Evolutionary conservation across 331 rosid genomes (phyloP), one percentile per base, ranked within the genome.

Genomic region (Phaseolus coccineus): DNA sequence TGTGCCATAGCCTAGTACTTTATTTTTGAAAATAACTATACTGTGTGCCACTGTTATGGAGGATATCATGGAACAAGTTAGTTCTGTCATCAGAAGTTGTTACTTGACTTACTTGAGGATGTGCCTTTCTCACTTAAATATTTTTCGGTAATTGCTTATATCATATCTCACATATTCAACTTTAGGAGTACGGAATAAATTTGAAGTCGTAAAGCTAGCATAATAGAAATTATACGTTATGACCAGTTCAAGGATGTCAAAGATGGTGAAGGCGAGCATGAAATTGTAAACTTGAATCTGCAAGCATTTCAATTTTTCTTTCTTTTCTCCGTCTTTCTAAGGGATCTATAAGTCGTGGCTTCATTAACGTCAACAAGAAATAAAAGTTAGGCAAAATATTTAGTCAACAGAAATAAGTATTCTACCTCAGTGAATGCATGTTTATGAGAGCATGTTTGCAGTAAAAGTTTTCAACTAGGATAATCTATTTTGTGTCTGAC

Each of bases 401-500:
- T 50, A 42, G 3, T 35, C 19, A 25, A 56, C 75, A 40, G 44
- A 68, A 56, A 69, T 69, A 69, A 57, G 28, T n/a, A 56, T 44
- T 57, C 28, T 69, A n/a, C 25, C 15, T 53, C 16, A 40, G 62
- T 5, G 57, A 66, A 55, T 77, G 48, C 48, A 55, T 53, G 76
- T 35, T 77, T 55, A 47, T 70, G 65, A 31, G 25, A 57, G 39
- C 76, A 69, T 52, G 28, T 55, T 7, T 69, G 82, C 28, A n/a
- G 13, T 78, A 55, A n/a, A 46, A 46, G 16, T 77, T 53, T 48
- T 47, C 73, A 72, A 59, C 78, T 50, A n/a, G 28, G 66, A 39
- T 50, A 22, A 16, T 22, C 19, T 28, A 42, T 14, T 31, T 67
- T 71, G 75, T 74, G 56, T 76, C 69, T 73, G 72, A 79, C 69